A percentile compares a stretch with the other conserved stretches of the same genome.
Evolutionary conservation across 345 rosid genomes (phyloP).

Genomic region (Luvunga scandens): DNA sequence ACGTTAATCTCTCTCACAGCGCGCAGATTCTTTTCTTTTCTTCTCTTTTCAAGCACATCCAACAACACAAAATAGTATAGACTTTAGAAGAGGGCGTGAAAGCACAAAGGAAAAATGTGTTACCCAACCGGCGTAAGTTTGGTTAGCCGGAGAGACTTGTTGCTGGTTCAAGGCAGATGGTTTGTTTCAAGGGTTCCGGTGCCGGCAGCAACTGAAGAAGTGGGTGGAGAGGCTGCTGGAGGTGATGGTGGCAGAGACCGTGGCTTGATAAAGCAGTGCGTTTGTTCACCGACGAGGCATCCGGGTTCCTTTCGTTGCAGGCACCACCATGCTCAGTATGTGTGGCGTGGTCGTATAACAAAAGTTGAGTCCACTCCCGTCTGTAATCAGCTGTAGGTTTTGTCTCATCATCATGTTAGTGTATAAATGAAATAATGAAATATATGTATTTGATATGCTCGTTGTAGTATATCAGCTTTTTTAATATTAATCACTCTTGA

Average conservation of each 20-base stretch:
- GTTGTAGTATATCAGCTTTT: not conserved
- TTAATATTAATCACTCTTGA: not conserved
- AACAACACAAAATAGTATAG: not conserved
- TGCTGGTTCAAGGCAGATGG: conserved; percentile 20
- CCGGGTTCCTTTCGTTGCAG: conserved; percentile 83
- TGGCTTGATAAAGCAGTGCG: conserved; percentile 38
- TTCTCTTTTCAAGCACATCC: conserved; percentile 12
- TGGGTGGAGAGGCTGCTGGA: conserved; percentile 14
- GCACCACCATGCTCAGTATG: conserved; percentile 54
- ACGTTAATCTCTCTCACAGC: not conserved
- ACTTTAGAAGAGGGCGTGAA: not conserved
- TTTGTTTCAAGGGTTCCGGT: not conserved
- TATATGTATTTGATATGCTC: not conserved
- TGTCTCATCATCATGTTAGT: not conserved
- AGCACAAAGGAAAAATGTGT: conserved; percentile 23
- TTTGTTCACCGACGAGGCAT: conserved; percentile 75
- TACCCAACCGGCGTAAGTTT: conserved; percentile 9
- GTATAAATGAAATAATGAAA: not conserved
- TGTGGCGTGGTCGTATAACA: conserved; percentile 35
- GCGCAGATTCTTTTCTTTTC: conserved; percentile 21
- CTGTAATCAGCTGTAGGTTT: not conserved
- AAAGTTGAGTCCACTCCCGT: not conserved
- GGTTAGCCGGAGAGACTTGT: conserved; percentile 4
- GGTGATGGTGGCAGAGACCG: conserved; percentile 26
- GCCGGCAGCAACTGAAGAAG: conserved; percentile 15